phyloP scores from a whole-genome alignment of 1,139 yeast genomes.

The Yueomyces sp. region DNA sequence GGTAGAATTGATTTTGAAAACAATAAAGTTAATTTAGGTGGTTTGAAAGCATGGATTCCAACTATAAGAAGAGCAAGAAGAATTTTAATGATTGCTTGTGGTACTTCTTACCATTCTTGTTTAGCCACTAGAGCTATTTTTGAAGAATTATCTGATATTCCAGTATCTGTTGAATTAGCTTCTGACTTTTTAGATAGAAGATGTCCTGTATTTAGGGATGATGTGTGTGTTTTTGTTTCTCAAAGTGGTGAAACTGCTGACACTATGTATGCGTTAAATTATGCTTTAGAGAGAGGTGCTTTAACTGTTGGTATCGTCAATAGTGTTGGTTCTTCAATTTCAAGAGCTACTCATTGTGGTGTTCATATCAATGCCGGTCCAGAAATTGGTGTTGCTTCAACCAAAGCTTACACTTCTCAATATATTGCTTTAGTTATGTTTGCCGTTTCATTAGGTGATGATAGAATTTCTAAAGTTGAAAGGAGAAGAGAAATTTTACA shows the following conservation, averaged over 20 bases:
- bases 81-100: slow-evolving; percentile 97
- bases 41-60: slow-evolving; percentile 71
- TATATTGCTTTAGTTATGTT: slow-evolving; percentile 95
- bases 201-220: slow-evolving; percentile 96
- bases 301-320: slow-evolving; percentile 92
- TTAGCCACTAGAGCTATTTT: slow-evolving; percentile 91
- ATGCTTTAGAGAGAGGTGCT: slow-evolving; percentile 95
- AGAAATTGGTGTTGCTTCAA: slow-evolving; percentile 99
- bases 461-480: slow-evolving; percentile 59
- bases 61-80: slow-evolving; percentile 92
- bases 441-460: slow-evolving; percentile 88
- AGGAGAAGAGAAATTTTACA: slow-evolving; percentile 81
- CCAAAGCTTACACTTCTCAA: slow-evolving; percentile 98
- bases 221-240: slow-evolving; percentile 92
- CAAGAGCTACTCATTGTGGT: slow-evolving; percentile 96
- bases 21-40: slow-evolving; percentile 72
- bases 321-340: slow-evolving; percentile 91
- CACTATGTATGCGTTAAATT: slow-evolving; percentile 90
- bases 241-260: slow-evolving; percentile 99
- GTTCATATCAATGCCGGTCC: slow-evolving; percentile 99
- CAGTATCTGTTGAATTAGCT: slow-evolving; percentile 91
- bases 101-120: slow-evolving; percentile 98
- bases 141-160: slow-evolving; percentile 94
- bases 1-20: slow-evolving; percentile 93
- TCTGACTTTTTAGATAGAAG: slow-evolving; percentile 93